These are phyloP conservation scores for Hyaloscypha bicolor DNA, from an alignment of 495 filamentous ascomycete species.

Conservation along the genomic window DNA sequence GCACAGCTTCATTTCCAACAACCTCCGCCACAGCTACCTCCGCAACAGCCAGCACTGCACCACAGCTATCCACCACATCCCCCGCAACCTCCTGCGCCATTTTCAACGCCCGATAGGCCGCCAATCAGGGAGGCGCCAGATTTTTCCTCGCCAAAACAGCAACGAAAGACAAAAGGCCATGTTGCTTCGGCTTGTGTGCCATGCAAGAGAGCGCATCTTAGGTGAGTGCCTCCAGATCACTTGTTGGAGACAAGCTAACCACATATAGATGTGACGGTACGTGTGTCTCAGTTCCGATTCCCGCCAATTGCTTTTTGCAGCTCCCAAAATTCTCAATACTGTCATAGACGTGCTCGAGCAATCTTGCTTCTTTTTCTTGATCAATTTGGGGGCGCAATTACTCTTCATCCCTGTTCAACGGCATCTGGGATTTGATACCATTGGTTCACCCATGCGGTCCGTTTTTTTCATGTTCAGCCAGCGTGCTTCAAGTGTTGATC, in stretches of 20 bases:
- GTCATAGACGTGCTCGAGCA: conserved; percentile 23
- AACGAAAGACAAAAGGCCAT: conserved; percentile 89
- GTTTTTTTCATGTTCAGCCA: conserved; percentile 9
- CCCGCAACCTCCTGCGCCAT: conserved; percentile 30
- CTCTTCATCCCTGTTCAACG: conserved; percentile 14
- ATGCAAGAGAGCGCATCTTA: conserved; percentile 93
- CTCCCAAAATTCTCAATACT: conserved; percentile 8
- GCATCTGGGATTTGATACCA: conserved; percentile 2
- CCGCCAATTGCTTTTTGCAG: conserved; percentile 21
- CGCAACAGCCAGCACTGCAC: conserved; percentile 35
- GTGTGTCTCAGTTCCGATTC: conserved; percentile 21
- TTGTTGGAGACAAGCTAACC: conserved; percentile 25
- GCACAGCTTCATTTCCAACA: conserved; percentile 26
- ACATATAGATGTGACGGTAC: conserved; percentile 35
- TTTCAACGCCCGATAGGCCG: conserved; percentile 41
- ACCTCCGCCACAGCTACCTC: conserved; percentile 28
- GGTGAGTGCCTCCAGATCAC: conserved; percentile 36
- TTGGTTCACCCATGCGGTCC: conserved; percentile 13
- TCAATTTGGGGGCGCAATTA: conserved; percentile 13
- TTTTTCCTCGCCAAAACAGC: conserved; percentile 59
- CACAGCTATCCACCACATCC: conserved; percentile 13
- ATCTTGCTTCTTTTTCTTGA: conserved; percentile 18
- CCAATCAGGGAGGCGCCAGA: conserved; percentile 29
- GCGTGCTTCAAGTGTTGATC: conserved; percentile 8
- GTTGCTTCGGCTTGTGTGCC: conserved; percentile 96